Percentiles rank a stretch among this genome's conserved stretches.
Evolutionary conservation across 352 stramenopile genomes (phyloP).

Genomic region (Pythium vanterpoolii): DNA sequence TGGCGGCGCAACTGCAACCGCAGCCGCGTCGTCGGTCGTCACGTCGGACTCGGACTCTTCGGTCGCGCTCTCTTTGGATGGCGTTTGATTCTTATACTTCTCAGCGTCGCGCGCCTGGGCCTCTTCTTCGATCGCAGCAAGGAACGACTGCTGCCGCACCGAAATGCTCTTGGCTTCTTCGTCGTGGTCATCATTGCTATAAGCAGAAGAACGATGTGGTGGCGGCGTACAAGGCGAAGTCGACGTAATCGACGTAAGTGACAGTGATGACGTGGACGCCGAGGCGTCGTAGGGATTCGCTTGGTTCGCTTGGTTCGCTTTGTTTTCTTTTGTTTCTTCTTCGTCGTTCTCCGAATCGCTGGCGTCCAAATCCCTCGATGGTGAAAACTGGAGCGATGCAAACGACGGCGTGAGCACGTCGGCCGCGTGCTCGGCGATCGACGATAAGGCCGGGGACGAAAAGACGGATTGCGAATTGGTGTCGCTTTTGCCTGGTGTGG

Average conservation of each 20-base stretch:
- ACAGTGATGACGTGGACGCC: not conserved
- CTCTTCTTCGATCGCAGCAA: slow-evolving; percentile 52
- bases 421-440: slow-evolving; percentile 13
- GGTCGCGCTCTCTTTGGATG: not conserved
- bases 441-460: slow-evolving; percentile 9
- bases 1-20: not conserved
- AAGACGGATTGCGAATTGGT: not conserved
- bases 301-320: slow-evolving; percentile 27
- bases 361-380: slow-evolving; percentile 2
- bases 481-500: not conserved
- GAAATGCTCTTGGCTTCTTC: slow-evolving; percentile 23
- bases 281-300: not conserved
- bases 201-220: not conserved
- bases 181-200: not conserved
- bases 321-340: slow-evolving; percentile 32
- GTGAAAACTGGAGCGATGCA: slow-evolving; percentile 19
- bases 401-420: slow-evolving; percentile 22
- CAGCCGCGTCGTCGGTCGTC: not conserved
- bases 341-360: not conserved
- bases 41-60: slow-evolving; percentile 2
- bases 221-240: not conserved
- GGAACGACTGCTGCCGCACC: slow-evolving; percentile 43
- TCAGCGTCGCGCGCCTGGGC: slow-evolving; percentile 10
- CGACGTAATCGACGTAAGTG: not conserved
- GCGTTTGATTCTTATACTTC: not conserved